These are phyloP conservation scores for Discostella stelligeroides DNA, from an alignment of 108 stramenopile species.

Conservation along the genomic window DNA sequence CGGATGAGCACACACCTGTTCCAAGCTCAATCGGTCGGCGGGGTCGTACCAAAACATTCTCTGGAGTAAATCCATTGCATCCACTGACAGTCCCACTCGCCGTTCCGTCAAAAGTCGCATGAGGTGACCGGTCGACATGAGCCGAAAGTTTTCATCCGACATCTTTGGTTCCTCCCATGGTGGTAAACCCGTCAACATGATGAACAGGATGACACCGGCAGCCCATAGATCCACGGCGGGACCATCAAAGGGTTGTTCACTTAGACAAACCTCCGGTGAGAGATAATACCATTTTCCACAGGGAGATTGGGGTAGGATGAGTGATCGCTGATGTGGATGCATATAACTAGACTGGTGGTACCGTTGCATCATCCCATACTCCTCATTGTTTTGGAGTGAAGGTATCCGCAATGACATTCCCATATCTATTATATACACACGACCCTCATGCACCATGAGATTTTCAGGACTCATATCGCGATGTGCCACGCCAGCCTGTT, in stretches of 20 bases:
- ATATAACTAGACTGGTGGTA: no score
- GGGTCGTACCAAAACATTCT: slow-evolving; percentile 87
- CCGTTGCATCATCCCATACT: no score
- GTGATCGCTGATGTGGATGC: slow-evolving; percentile 41
- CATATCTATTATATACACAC: slow-evolving; percentile 88
- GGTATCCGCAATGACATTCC: slow-evolving; percentile 93
- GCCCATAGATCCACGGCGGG: slow-evolving; percentile 95
- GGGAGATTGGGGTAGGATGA: slow-evolving; percentile 74
- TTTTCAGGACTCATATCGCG: slow-evolving; percentile 92
- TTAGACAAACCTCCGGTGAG: slow-evolving; percentile 87
- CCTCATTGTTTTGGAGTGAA: background rate
- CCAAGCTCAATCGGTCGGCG: slow-evolving; percentile 76
- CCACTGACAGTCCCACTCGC: slow-evolving; percentile 68
- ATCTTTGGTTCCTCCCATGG: slow-evolving; percentile 81
- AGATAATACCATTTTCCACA: slow-evolving; percentile 95
- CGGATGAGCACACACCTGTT: slow-evolving; percentile 84
- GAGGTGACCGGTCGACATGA: slow-evolving; percentile 80
- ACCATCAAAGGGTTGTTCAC: slow-evolving; percentile 83
- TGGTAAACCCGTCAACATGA: slow-evolving; percentile 90
- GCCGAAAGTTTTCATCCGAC: slow-evolving; percentile 78
- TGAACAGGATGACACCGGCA: slow-evolving; percentile 90
- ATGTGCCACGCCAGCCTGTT: slow-evolving; percentile 83
- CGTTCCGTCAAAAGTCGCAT: slow-evolving; percentile 85
- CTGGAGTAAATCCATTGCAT: slow-evolving; percentile 86
- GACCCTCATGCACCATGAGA: slow-evolving; percentile 68